Conservation (phyloP, 768 basidiomycete species). For the Suillus fuscotomentosus region DNA sequence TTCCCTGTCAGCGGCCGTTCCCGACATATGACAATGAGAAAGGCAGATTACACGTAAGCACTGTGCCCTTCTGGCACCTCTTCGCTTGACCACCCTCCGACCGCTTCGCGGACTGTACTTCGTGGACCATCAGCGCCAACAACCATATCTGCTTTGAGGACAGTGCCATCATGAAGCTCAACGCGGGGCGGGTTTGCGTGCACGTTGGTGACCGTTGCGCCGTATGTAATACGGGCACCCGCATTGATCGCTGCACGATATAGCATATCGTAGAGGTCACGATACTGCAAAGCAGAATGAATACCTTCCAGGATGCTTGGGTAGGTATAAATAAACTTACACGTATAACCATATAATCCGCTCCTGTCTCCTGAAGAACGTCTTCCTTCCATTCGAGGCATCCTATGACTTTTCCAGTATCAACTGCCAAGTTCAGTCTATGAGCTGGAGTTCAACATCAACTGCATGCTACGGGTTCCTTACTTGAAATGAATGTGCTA, state of each 20-base stretch:
- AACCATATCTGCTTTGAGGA: conserved; percentile 49
- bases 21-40: conserved; percentile 10
- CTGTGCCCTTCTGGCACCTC: conserved; percentile 31
- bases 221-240: conserved; percentile 52
- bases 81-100: conserved; percentile 31
- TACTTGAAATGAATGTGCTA: conserved; percentile 24
- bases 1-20: conserved; percentile 2
- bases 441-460: not conserved
- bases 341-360: conserved; percentile 52
- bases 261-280: conserved; percentile 51
- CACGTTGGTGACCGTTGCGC: conserved; percentile 36
- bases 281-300: conserved; percentile 39
- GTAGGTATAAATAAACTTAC: conserved; percentile 25
- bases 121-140: conserved; percentile 63
- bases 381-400: conserved; percentile 47
- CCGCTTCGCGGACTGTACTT: conserved; percentile 39
- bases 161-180: conserved; percentile 42
- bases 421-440: conserved; percentile 30
- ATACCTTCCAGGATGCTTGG: not conserved
- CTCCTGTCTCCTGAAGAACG: conserved; percentile 50
- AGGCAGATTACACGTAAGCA: conserved; percentile 41
- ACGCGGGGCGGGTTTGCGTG: conserved; percentile 33
- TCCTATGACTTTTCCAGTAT: conserved; percentile 45
- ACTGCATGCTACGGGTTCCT: not conserved
- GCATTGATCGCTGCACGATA: conserved; percentile 44